Evolutionary conservation across 1,284 basidiomycete genomes (phyloP), one percentile per base, ranked within the genome.

Genomic region (Phylloporus sp.): DNA sequence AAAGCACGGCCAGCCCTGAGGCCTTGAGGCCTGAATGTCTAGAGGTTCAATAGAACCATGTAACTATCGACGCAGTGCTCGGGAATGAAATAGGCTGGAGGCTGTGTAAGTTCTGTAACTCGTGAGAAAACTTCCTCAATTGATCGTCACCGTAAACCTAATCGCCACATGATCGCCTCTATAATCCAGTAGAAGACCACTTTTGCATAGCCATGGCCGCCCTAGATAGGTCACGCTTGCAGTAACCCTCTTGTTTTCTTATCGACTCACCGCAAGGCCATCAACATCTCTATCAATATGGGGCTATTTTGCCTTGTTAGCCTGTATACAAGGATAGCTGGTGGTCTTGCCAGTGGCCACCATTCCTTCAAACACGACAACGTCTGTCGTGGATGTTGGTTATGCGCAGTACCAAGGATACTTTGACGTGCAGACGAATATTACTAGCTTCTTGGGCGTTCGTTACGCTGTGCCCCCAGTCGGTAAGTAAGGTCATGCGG

Each of bases 391-490:
- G 25, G 61, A 72, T 32, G 66, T 72, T 45, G 70, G 72, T 25
- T 73, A 73, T 60, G 70, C 70, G 23, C 60, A 45, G 47, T 74
- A 72, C 29, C 62, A 65, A 65, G 72, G 72, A 23, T 60, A 35
- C 52, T 64, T 63, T 49, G 67, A 74, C 45, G 25, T 49, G n/a
- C 45, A 59, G 29, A 56, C 41, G 1, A 72, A 72, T 25, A 60
- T 64, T 11, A 72, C 70, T 4, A 32, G 15, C 32, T 72, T 72
- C 53, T 56, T 74, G 58, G 32, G 65, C 39, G 56, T 72, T 52
- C 70, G 72, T 27, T 72, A 74, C 61, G 72, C 71, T 57, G 67
- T 72, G 17, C 70, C 71, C 11, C 71, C 71, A 19, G 6, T 72
- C 6, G 71, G 71, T 65, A 17, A 72, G 71, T 62, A n/a, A n/a